Percentiles rank a stretch among this genome's conserved stretches.
Evolutionary conservation across 371 early-diverging fungal genomes (phyloP).

Genomic region (Mucor sp.): DNA sequence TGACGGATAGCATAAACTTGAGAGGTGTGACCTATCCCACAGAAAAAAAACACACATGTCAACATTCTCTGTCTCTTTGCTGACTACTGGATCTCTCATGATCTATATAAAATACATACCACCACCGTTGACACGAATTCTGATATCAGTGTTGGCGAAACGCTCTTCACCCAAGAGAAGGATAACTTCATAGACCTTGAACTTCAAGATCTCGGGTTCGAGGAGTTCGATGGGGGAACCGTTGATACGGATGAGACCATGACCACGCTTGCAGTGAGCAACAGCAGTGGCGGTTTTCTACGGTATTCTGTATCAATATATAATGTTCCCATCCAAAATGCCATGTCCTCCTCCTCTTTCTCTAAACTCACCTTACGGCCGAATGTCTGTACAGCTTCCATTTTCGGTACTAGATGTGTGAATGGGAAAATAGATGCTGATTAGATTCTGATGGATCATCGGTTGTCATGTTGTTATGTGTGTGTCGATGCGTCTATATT

Average conservation of each 20-base stretch:
- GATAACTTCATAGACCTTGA: constrained; percentile 99
- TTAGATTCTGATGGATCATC: constrained; percentile 10
- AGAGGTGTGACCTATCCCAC: constrained; percentile 70
- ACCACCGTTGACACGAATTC: constrained; percentile 98
- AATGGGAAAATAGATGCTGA: background rate
- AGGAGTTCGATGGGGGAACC: constrained; percentile 97
- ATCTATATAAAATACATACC: constrained; percentile 67
- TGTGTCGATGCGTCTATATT: constrained; percentile 1
- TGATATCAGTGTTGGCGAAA: constrained; percentile 97
- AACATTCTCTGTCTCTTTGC: background rate
- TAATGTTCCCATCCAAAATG: background rate
- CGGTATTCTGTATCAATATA: background rate
- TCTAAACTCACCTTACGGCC: constrained; percentile 51
- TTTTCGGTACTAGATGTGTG: constrained; percentile 34
- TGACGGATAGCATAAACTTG: constrained; percentile 99
- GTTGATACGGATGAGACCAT: constrained; percentile 93
- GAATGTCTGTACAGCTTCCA: constrained; percentile 63
- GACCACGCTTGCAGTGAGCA: constrained; percentile 97
- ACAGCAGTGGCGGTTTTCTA: constrained; percentile 99
- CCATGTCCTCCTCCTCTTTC: background rate
- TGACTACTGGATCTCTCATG: background rate
- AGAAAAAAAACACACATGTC: background rate
- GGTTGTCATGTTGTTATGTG: background rate
- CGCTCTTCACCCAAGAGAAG: constrained; percentile 95
- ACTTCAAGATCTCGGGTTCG: constrained; percentile 95